Evolutionary conservation across 495 filamentous ascomycete genomes (phyloP).

Genomic region (Hyphodiscus hymeniophilus): DNA sequence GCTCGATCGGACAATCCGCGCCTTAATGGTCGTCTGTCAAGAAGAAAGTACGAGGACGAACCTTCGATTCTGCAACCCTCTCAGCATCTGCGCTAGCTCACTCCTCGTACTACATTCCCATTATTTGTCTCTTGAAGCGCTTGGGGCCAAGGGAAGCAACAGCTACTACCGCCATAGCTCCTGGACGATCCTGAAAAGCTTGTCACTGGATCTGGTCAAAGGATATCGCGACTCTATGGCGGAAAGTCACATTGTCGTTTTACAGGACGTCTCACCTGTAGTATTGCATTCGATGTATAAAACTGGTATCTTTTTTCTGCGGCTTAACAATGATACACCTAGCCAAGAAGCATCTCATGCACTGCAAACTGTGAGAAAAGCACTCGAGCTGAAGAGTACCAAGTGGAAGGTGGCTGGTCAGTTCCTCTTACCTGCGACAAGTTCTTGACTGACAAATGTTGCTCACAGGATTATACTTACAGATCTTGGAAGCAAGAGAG

Average conservation of each 20-base stretch:
- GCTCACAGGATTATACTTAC: slow-evolving; percentile 3
- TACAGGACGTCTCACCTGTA: slow-evolving; percentile 15
- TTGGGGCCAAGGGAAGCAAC: background rate
- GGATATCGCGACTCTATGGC: background rate
- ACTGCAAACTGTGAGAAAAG: background rate
- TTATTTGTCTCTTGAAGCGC: background rate
- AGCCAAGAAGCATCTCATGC: slow-evolving; percentile 1
- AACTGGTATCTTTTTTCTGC: slow-evolving; percentile 25
- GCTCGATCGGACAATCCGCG: slow-evolving; percentile 4
- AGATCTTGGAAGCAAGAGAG: slow-evolving; percentile 6
- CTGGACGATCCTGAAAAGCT: background rate
- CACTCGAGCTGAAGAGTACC: background rate
- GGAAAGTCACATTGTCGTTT: slow-evolving; percentile 8
- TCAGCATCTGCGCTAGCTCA: slow-evolving; percentile 1
- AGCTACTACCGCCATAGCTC: background rate
- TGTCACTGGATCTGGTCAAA: background rate
- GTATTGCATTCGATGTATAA: slow-evolving; percentile 23
- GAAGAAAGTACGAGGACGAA: too few species aligned
- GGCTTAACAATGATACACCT: slow-evolving; percentile 8
- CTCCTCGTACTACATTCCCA: slow-evolving; percentile 4
- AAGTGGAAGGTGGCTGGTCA: slow-evolving; percentile 8
- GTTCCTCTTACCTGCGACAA: background rate
- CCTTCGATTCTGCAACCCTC: slow-evolving; percentile 2
- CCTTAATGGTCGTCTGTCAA: slow-evolving; percentile 1
- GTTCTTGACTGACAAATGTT: background rate